phyloP scores from a whole-genome alignment of 1,284 basidiomycete species.

The Irpex rosettiformis region DNA sequence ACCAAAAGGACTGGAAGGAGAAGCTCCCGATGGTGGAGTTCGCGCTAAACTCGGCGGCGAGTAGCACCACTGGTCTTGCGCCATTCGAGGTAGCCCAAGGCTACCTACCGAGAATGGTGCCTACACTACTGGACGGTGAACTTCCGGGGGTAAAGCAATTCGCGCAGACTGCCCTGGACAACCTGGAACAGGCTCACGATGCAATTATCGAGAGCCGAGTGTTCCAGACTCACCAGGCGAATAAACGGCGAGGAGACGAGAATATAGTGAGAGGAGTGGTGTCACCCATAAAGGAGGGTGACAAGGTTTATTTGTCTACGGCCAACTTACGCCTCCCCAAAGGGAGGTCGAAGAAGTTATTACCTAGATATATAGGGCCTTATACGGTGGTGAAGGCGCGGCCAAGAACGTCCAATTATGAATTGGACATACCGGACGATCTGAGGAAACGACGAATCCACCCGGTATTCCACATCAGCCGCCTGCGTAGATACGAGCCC shows the following conservation, averaged over 20 bases:
- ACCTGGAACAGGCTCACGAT: slow-evolving; percentile 22
- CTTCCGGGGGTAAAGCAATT: slow-evolving; percentile 18
- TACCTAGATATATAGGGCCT: slow-evolving; percentile 32
- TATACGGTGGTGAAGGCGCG: slow-evolving; percentile 21
- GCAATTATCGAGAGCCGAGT: slow-evolving; percentile 21
- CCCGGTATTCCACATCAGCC: slow-evolving; percentile 25
- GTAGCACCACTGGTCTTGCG: slow-evolving; percentile 7
- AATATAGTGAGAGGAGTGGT: background rate
- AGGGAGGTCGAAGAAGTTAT: slow-evolving; percentile 27
- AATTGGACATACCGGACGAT: slow-evolving; percentile 24
- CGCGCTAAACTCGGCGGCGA: background rate
- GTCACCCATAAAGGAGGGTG: slow-evolving; percentile 17
- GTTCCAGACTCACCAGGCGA: slow-evolving; percentile 18
- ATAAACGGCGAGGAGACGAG: slow-evolving; percentile 11
- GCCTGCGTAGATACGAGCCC: slow-evolving; percentile 21
- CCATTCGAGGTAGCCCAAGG: slow-evolving; percentile 28
- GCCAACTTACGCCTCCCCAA: slow-evolving; percentile 32
- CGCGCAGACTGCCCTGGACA: slow-evolving; percentile 7
- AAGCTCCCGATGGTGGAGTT: slow-evolving; percentile 34
- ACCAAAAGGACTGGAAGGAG: slow-evolving; percentile 37
- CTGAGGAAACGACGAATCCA: slow-evolving; percentile 23
- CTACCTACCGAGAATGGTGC: slow-evolving; percentile 3
- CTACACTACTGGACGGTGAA: background rate
- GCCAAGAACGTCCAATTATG: slow-evolving; percentile 21
- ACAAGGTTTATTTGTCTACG: slow-evolving; percentile 33